A percentile compares a stretch with the other conserved stretches of the same genome.
phyloP scores from a whole-genome alignment of 495 filamentous ascomycete genomes.

The Cercophora samala region DNA sequence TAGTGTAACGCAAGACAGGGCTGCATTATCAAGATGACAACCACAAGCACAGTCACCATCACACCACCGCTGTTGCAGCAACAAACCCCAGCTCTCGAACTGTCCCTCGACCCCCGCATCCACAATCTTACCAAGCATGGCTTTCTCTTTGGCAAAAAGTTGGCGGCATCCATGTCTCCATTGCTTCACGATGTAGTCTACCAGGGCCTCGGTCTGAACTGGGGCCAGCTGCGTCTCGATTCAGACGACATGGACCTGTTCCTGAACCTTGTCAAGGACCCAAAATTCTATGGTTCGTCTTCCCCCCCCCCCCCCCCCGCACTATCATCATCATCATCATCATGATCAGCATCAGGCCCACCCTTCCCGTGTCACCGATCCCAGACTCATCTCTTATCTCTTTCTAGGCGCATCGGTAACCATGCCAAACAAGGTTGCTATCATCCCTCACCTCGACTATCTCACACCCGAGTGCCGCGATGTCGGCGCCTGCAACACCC shows the following conservation, averaged over 20 bases:
- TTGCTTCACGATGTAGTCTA: constrained; percentile 66
- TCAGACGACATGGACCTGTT: constrained; percentile 48
- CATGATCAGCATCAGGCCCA: background rate
- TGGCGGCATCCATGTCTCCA: constrained; percentile 66
- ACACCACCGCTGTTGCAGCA: constrained; percentile 2
- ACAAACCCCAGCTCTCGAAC: constrained; percentile 2
- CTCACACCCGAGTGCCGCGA: constrained; percentile 63
- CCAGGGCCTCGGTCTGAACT: constrained; percentile 54
- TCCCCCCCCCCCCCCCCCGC: no score
- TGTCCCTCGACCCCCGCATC: constrained; percentile 18
- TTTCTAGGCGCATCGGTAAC: constrained; percentile 67
- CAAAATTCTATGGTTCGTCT: constrained; percentile 34
- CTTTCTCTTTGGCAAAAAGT: constrained; percentile 55
- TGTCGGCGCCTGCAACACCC: constrained; percentile 71
- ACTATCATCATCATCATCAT: no score
- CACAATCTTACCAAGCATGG: constrained; percentile 45
- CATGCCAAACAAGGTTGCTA: constrained; percentile 72
- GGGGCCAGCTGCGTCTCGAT: constrained; percentile 58
- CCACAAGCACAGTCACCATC: constrained; percentile 8
- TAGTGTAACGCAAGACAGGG: background rate
- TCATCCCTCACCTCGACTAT: constrained; percentile 65
- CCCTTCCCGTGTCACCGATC: background rate
- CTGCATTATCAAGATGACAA: background rate
- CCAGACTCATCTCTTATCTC: constrained; percentile 44
- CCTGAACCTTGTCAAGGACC: constrained; percentile 32